Base-by-base conservation (phyloP, 2,329 filamentous ascomycete species). In the Ophiostoma piceae region DNA sequence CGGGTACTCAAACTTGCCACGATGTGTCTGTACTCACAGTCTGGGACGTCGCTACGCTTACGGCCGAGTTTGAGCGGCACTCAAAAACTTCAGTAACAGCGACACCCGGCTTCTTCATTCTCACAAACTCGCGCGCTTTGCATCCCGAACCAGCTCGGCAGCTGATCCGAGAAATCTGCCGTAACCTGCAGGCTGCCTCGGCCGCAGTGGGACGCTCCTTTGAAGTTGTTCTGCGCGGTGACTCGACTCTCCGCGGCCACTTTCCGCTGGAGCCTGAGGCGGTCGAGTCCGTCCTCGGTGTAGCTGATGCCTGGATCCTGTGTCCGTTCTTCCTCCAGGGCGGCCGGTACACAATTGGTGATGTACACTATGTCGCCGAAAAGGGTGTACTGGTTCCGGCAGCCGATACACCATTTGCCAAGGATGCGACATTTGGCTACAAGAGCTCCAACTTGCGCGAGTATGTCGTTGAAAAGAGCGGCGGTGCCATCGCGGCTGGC, bases 1-100 rank as follows among this genome's bases (percentile, higher is more conserved):
- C 85, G 0, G 84, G 85, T n/a, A 87, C 85, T 0, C 85, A 87
- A 74, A 87, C 85, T n/a, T 87, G 85, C 75, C 84, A 87, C 75
- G 81, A 84, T 73, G 82, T 88, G 71, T 77, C 79, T 67, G 84
- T 87, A 1, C 78, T 88, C 26, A 85, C 84, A 0, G 82, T 83
- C 5, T 87, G 84, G 84, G 82, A 84, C 70, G 73, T 80, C 6
- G 73, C 77, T 1, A 82, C 79, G 0, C 78, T 87, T 1, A 76
- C 76, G 2, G 72, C 75, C 8, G 83, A 85, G 73, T 82, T 87
- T 72, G 75, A 75, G 2, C 76, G 76, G 41, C 78, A 76, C 1
- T 72, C 71, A 0, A 75, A 41, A 41, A 3, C 39, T 22, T 11
- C 51, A 22, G 11, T n/a, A 1, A 29, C 51, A 9, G n/a, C 22